phyloP scores from a whole-genome alignment of 306 rosid species.

The Canavalia gladiata region DNA sequence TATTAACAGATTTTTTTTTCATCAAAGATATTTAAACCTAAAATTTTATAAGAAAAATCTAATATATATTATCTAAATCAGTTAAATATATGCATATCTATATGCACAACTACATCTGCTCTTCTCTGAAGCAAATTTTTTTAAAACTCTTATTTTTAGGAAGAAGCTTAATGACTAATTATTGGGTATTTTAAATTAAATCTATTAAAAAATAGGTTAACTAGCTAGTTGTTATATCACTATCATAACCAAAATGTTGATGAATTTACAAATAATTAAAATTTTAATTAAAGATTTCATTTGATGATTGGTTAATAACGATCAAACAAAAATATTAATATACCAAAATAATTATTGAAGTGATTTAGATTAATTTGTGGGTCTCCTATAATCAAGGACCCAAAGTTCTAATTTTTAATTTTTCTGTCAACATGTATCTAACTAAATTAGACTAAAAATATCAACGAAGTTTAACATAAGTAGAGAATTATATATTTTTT shows the following conservation, averaged over 20 bases:
- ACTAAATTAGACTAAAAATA: neutral
- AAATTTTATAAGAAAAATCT: too few relatives aligned
- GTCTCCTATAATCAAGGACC: slow-evolving; percentile 7
- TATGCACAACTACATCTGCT: neutral
- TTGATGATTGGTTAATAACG: slow-evolving; percentile 18
- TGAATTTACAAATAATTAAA: too few relatives aligned
- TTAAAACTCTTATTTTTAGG: neutral
- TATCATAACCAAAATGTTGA: neutral
- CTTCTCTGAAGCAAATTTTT: neutral
- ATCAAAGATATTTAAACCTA: too few relatives aligned
- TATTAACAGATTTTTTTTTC: too few relatives aligned
- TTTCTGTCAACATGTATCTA: neutral
- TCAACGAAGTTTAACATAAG: too few relatives aligned
- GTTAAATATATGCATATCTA: too few relatives aligned
- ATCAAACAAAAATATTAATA: slow-evolving; percentile 8
- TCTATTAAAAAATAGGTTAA: neutral
- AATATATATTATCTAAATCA: too few relatives aligned
- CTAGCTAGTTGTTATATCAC: neutral
- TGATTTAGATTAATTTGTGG: neutral
- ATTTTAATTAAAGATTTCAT: too few relatives aligned
- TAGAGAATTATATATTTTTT: too few relatives aligned
- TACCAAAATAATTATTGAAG: slow-evolving; percentile 2
- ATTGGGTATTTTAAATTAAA: neutral
- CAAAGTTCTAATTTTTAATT: neutral
- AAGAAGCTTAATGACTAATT: neutral